Evolutionary conservation across 1,139 yeast genomes (phyloP), one percentile per base, ranked within the genome.

Genomic region (Diutina rugosa): DNA sequence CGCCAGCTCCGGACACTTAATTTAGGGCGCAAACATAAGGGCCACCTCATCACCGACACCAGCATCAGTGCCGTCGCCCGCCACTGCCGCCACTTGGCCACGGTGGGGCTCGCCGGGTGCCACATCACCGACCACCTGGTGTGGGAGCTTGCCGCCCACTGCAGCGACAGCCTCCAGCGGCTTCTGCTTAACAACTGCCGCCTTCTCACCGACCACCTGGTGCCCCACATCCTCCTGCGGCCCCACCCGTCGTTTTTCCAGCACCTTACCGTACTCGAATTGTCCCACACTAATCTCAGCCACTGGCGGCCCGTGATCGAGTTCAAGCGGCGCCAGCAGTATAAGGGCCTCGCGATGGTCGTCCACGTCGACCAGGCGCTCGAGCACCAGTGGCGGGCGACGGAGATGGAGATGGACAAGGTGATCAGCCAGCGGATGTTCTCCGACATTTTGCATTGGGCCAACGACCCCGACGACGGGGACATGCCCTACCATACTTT

Each of bases 41-140:
- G 95, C 16, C 79, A 81, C 55, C 69, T 79, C 47, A 81, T 91
- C 54, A 86, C 96, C 2, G 95, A 90, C 71, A 72, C 78, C 51
- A 81, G 95, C 14, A 69, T 90, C 47, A 72, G 80, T 18, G 77
- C 78, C 28, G 70, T 91, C 41, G 80, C 84, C 6, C 73, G 74
- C 51, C 80, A 80, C 62, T 74, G 77, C 61, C 77, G 81, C 2
- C 67, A 73, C 14, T 71, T 90, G 51, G 74, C 74, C 55, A 90
- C 97, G 0, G 73, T 91, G 55, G 98, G 98, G 0, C 71, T 90
- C 16, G 97, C 98, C 0, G 98, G 98, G 7, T 89, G 97, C 67
- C 75, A 80, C 57, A 77, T 91, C 32, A 81, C 87, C 21, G 97
- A 91, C 70, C 77, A 82, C 55, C 76, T 87, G 6, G 71, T 91